A percentile compares a stretch with the other conserved stretches of the same genome.
Conservation (phyloP, 306 rosid genomes). For the Hippophae rhamnoides region DNA sequence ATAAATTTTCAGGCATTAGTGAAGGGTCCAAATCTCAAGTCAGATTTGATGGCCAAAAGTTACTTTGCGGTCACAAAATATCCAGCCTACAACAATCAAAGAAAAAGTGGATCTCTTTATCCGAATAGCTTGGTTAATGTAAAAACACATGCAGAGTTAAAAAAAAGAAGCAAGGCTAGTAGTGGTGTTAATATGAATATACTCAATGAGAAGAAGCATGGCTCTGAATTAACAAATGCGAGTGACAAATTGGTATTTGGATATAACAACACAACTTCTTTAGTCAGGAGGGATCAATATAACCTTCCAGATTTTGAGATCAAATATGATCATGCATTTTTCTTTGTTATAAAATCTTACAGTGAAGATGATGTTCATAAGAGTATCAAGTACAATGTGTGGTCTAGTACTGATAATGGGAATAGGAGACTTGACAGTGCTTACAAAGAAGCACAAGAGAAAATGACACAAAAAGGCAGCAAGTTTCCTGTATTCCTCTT, state of each 20-base stretch:
- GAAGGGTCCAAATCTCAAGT: slow-evolving; percentile 33
- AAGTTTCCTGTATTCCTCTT: slow-evolving; percentile 62
- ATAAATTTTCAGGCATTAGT: slow-evolving; percentile 34
- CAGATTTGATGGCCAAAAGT: slow-evolving; percentile 33
- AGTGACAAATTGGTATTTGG: slow-evolving; percentile 28
- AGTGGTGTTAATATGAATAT: slow-evolving; percentile 15
- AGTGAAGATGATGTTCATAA: slow-evolving; percentile 86
- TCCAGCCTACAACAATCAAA: slow-evolving; percentile 46
- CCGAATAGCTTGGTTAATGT: slow-evolving; percentile 37
- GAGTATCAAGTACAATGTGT: slow-evolving; percentile 75
- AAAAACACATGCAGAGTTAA: slow-evolving; percentile 39
- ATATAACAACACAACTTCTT: slow-evolving; percentile 14
- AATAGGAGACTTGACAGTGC: slow-evolving; percentile 60
- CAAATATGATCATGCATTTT: slow-evolving; percentile 55
- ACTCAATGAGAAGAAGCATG: slow-evolving; percentile 43
- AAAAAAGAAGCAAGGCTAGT: slow-evolving; percentile 43
- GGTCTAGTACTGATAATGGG: slow-evolving; percentile 88
- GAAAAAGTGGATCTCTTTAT: slow-evolving; percentile 41
- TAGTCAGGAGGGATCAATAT: slow-evolving; percentile 42
- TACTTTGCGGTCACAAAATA: slow-evolving; percentile 38
- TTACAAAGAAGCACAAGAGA: slow-evolving; percentile 50
- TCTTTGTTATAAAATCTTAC: slow-evolving; percentile 78
- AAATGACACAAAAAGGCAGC: slow-evolving; percentile 41
- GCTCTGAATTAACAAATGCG: slow-evolving; percentile 42
- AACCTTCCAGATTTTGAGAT: slow-evolving; percentile 64